Evolutionary conservation across 805 yeast species (phyloP).

Genomic region (Candida tibetensis): DNA sequence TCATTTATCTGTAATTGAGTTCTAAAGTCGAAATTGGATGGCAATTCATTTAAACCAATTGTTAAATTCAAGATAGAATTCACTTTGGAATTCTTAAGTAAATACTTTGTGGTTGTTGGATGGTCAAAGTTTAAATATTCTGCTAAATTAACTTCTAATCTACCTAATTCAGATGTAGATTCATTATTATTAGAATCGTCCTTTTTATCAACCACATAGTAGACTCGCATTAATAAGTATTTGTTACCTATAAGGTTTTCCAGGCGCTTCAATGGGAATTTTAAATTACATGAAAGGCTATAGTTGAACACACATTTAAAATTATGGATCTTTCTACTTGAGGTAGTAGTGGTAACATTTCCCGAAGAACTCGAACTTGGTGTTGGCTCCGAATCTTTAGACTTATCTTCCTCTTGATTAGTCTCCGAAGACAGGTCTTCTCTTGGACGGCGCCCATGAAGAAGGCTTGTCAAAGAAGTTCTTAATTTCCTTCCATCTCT

Average conservation of each 20-base stretch:
- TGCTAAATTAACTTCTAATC: conserved; percentile 61
- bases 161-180: conserved; percentile 61
- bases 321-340: conserved; percentile 32
- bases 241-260: conserved; percentile 42
- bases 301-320: conserved; percentile 40
- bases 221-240: conserved; percentile 37
- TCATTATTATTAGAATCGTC: conserved; percentile 8
- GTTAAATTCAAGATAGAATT: conserved; percentile 73
- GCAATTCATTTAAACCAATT: conserved; percentile 47
- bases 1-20: conserved; percentile 40
- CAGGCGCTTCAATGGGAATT: conserved; percentile 37
- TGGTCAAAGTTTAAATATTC: conserved; percentile 62
- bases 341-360: conserved; percentile 29
- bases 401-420: neutral
- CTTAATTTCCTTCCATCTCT: conserved; percentile 43
- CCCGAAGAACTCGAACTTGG: conserved; percentile 13
- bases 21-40: conserved; percentile 38
- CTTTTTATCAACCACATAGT: conserved; percentile 23
- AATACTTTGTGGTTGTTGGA: conserved; percentile 56
- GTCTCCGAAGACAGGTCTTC: conserved; percentile 12
- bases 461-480: conserved; percentile 7
- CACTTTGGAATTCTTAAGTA: conserved; percentile 74
- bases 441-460: conserved; percentile 8
- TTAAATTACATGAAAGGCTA: conserved; percentile 34
- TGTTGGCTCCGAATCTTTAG: conserved; percentile 1